Base-by-base conservation (phyloP, 2,329 filamentous ascomycete species). In the Hypoxylon sp. region DNA sequence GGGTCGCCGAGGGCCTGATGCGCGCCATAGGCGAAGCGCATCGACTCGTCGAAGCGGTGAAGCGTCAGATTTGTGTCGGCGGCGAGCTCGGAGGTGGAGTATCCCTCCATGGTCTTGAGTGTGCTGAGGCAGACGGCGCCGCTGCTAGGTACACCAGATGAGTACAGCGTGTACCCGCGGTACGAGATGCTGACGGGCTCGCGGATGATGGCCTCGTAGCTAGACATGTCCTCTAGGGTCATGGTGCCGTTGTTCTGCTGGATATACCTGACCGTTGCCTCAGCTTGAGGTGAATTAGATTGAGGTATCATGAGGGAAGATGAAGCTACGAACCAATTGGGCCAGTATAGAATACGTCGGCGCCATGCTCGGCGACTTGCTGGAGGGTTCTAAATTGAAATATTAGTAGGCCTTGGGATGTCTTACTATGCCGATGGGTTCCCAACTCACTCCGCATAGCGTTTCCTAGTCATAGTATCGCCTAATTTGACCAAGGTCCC, bases 1-100 rank as follows among this genome's bases (percentile, higher is more conserved):
- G 95, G 96, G 78, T 98, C 96, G 3, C 94, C 95, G 0, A 98
- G 86, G 29, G 90, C 85, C n/a, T 89, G 86, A 63, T 94, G 90
- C 74, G 91, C 83, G 3, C 91, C 94, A 77, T 98, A 98, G 2
- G 89, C 94, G 78, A 97, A 98, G 22, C 94, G 88, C 82, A 97
- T 93, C 11, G 94, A 92, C 83, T 98, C 96, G 75, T 94, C 89
- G 71, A 97, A 86, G 13, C 92, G 88, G 80, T 98, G 96, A 0
- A 91, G 91, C 39, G 90, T 93, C 0, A 97, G 81, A 73, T 93
- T 90, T 19, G 80, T 79, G 47, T 87, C 81, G 10, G 79, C 66
- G 3, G 37, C 13, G 6, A 84, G 77, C 66, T 88, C 90, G 26
- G 90, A 83, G 39, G 82, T 79, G 3, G 85, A 81, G 78, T 92